A percentile compares a stretch with the other conserved stretches of the same genome.
phyloP scores from a whole-genome alignment of 306 rosid species.

The Acacia melanoxylon region DNA sequence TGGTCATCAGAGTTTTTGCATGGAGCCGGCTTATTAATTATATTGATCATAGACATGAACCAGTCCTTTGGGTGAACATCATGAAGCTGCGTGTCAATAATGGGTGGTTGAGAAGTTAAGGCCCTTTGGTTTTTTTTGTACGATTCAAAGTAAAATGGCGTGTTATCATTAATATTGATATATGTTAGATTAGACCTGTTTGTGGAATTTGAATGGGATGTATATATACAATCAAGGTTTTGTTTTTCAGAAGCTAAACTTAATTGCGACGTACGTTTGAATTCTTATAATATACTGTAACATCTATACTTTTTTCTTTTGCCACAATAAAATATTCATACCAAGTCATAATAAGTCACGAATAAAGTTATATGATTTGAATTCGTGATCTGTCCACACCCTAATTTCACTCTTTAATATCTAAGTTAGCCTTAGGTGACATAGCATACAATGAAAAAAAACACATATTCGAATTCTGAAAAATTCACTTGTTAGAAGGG shows the following conservation, averaged over 20 bases:
- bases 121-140: background rate
- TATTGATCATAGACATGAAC: background rate
- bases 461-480: no score
- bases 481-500: no score
- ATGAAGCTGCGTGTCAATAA: conserved; percentile 14
- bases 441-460: no score
- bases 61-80: background rate
- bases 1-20: background rate
- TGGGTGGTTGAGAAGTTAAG: conserved; percentile 5
- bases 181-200: background rate
- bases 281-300: background rate
- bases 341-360: no score
- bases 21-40: background rate
- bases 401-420: no score
- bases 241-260: background rate
- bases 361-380: no score
- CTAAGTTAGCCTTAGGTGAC: no score
- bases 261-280: background rate
- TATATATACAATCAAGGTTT: background rate
- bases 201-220: background rate
- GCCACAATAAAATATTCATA: no score
- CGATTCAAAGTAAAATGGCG: conserved; percentile 14
- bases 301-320: no score
- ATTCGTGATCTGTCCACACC: background rate
- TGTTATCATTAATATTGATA: background rate